A percentile compares a stretch with the other conserved stretches of the same genome.
phyloP scores from a whole-genome alignment of 2,329 filamentous ascomycete genomes.

The Ophiosphaerella korrae region DNA sequence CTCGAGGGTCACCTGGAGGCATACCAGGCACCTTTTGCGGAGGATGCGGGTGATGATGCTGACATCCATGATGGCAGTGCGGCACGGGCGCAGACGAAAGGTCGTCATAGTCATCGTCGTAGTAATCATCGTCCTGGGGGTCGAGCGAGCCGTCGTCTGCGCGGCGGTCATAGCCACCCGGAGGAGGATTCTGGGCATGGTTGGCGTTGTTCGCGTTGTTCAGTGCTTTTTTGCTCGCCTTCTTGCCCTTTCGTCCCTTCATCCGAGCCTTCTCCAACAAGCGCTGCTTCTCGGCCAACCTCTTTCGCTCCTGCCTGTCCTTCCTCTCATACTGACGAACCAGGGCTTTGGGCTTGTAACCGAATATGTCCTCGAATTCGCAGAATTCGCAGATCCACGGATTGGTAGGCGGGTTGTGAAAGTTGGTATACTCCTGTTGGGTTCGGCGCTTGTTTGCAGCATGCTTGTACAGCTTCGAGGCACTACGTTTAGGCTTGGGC shows the following conservation, averaged over 20 bases:
- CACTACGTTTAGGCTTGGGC: slow-evolving; percentile 67
- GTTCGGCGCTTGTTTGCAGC: slow-evolving; percentile 80
- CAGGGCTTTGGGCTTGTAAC: slow-evolving; percentile 79
- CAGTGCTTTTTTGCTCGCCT: slow-evolving; percentile 67
- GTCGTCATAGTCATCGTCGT: slow-evolving; percentile 47
- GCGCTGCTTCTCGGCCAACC: slow-evolving; percentile 82
- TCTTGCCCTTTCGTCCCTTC: slow-evolving; percentile 89
- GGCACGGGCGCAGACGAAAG: slow-evolving; percentile 19
- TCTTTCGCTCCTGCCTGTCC: slow-evolving; percentile 81
- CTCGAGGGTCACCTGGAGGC: slow-evolving; percentile 32
- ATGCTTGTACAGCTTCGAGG: slow-evolving; percentile 71
- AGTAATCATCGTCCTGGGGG: slow-evolving; percentile 43
- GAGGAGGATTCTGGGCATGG: slow-evolving; percentile 36
- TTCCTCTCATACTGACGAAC: slow-evolving; percentile 95
- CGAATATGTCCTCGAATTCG: slow-evolving; percentile 96
- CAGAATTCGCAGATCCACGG: slow-evolving; percentile 98
- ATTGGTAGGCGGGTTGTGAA: slow-evolving; percentile 77
- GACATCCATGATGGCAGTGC: slow-evolving; percentile 40
- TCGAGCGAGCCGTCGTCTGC: slow-evolving; percentile 40
- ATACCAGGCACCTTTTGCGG: slow-evolving; percentile 26
- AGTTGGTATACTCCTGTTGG: slow-evolving; percentile 77
- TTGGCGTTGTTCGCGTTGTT: slow-evolving; percentile 41
- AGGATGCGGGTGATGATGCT: slow-evolving; percentile 30
- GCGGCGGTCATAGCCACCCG: slow-evolving; percentile 38
- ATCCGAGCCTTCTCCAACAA: slow-evolving; percentile 92